Percentiles rank a stretch among this genome's conserved stretches.
Conservation (phyloP, 495 filamentous ascomycete genomes). For the Bombardia bombarda region DNA sequence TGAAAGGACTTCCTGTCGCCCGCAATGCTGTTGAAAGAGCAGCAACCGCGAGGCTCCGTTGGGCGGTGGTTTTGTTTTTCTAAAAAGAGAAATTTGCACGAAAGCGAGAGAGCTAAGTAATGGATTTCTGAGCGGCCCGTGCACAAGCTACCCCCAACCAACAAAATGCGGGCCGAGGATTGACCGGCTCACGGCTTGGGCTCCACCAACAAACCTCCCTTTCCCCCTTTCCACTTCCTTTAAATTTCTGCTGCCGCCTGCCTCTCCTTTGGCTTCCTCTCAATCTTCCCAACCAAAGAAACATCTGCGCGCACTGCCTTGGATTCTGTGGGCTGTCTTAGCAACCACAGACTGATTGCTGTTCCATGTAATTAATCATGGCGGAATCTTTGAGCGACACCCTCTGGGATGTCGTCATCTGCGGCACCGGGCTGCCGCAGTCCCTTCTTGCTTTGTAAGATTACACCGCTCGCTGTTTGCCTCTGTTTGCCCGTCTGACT, state of each 20-base stretch:
- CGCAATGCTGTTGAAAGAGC: slow-evolving; percentile 32
- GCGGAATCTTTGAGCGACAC: slow-evolving; percentile 80
- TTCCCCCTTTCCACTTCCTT: slow-evolving; percentile 16
- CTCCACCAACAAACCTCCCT: not conserved
- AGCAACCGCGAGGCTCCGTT: slow-evolving; percentile 31
- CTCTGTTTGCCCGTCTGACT: slow-evolving; percentile 46
- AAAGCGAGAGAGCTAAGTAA: too few relatives aligned
- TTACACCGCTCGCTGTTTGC: slow-evolving; percentile 5
- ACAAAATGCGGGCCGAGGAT: slow-evolving; percentile 18
- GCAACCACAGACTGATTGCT: slow-evolving; percentile 17
- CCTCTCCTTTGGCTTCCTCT: slow-evolving; percentile 20
- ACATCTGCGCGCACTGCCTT: not conserved
- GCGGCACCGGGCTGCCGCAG: slow-evolving; percentile 81
- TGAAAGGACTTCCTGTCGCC: slow-evolving; percentile 56
- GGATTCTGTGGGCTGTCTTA: not conserved
- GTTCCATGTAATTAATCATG: slow-evolving; percentile 46
- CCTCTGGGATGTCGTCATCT: slow-evolving; percentile 84
- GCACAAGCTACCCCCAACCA: not conserved
- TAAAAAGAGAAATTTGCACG: slow-evolving; percentile 16
- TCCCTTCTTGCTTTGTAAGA: slow-evolving; percentile 90
- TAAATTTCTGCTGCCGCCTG: slow-evolving; percentile 25
- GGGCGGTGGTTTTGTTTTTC: slow-evolving; percentile 40
- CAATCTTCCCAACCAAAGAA: not conserved
- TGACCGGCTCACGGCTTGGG: slow-evolving; percentile 4
- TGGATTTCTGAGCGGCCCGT: not conserved